Conservation (phyloP, 208 protist species). For the Leishmania turanica region DNA sequence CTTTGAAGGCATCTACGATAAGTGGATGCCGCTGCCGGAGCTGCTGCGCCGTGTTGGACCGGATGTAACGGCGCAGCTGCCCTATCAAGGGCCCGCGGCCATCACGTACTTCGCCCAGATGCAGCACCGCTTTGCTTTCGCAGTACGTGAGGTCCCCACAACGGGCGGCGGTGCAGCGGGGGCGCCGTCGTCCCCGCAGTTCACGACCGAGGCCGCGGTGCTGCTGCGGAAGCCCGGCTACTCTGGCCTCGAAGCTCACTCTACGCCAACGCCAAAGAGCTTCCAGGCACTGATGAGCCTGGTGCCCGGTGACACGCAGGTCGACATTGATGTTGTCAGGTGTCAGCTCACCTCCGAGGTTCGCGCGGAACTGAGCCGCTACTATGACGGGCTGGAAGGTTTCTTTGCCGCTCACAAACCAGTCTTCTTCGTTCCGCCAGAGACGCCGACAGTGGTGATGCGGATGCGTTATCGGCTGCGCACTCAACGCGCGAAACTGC, state of each 20-base stretch:
- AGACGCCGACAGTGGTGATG: conserved; percentile 75
- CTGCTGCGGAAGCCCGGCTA: conserved; percentile 68
- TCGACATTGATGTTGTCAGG: conserved; percentile 50
- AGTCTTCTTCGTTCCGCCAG: conserved; percentile 65
- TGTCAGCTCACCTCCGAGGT: conserved; percentile 37
- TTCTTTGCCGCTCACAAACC: conserved; percentile 73
- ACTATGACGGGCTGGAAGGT: conserved; percentile 57
- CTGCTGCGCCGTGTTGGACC: conserved; percentile 66
- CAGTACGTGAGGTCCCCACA: conserved; percentile 31
- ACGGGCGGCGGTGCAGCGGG: not conserved
- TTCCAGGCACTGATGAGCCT: conserved; percentile 58
- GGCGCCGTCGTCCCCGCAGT: conserved; percentile 4
- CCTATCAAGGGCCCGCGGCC: conserved; percentile 56
- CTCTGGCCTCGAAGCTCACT: conserved; percentile 59
- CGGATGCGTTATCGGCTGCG: conserved; percentile 71
- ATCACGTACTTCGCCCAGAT: conserved; percentile 92
- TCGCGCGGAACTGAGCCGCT: conserved; percentile 49
- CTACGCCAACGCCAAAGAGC: conserved; percentile 73
- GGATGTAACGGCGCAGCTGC: conserved; percentile 51
- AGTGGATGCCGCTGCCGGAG: conserved; percentile 82
- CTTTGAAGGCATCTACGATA: conserved; percentile 60
- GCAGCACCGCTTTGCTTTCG: conserved; percentile 90
- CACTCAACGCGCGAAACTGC: conserved; percentile 51
- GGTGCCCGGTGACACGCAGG: conserved; percentile 50
- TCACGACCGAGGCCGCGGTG: conserved; percentile 43